These are phyloP conservation scores for Coniochaeta pulveracea DNA, from an alignment of 2,329 filamentous ascomycete species.

Conservation along the genomic window DNA sequence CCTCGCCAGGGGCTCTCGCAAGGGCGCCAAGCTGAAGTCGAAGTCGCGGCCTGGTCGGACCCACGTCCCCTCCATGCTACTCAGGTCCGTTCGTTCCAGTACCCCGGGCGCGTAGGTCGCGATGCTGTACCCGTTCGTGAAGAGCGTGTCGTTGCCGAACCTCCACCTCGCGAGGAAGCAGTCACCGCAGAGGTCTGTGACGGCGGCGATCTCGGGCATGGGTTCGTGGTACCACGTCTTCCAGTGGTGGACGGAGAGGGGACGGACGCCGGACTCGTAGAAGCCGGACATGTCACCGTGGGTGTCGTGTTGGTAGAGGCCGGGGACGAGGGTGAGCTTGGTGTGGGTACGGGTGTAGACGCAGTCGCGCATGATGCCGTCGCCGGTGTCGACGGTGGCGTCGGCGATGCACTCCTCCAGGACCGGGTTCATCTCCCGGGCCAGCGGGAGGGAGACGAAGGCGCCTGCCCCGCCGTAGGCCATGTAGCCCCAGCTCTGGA, in stretches of 20 bases:
- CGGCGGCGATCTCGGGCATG: constrained; percentile 35
- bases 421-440: constrained; percentile 31
- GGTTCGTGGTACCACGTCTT: constrained; percentile 46
- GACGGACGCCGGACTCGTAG: constrained; percentile 44
- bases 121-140: constrained; percentile 50
- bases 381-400: constrained; percentile 30
- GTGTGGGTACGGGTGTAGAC: constrained; percentile 42
- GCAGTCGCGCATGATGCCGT: constrained; percentile 45
- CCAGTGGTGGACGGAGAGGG: constrained; percentile 51
- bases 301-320: constrained; percentile 47
- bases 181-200: constrained; percentile 42
- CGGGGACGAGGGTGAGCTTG: constrained; percentile 41
- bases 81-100: constrained; percentile 27
- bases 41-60: constrained; percentile 32
- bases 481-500: constrained; percentile 43
- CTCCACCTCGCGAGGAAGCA: constrained; percentile 47
- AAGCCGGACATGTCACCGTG: constrained; percentile 43
- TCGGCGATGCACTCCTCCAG: constrained; percentile 36
- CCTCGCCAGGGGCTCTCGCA: constrained; percentile 24
- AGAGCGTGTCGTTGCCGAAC: constrained; percentile 31
- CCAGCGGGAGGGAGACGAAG: constrained; percentile 43
- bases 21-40: constrained; percentile 41
- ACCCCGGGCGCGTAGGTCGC: constrained; percentile 28
- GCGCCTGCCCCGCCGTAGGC: constrained; percentile 50
- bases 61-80: constrained; percentile 43